Base-by-base conservation (phyloP, 2,329 filamentous ascomycete species). In the Ophiostoma piceae region DNA sequence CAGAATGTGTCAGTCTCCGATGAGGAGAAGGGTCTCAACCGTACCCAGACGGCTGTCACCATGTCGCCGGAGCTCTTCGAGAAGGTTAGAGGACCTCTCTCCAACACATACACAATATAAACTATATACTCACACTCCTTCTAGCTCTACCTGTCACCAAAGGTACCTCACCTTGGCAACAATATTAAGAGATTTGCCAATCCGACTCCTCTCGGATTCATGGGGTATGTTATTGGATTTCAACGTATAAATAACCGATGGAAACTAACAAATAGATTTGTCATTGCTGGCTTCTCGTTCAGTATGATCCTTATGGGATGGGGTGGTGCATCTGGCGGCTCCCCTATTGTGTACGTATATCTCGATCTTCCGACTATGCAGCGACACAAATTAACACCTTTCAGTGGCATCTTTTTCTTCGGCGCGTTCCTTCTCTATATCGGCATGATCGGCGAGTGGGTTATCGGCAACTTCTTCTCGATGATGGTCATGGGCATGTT, bases 401-500 rank as follows among this genome's bases (percentile, higher is more conserved):
- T 12, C 16, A 70, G 65, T 12, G 67, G 69, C 19, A 70, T 70
- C 37, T 70, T 70, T 60, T 68, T 70, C 47, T 70, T 70, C 60
- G 69, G 69, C 16, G 69, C 69, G 14, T 66, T 68, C 29, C 43
- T 70, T 6, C 69, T 70, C 19, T 66, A 68, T 19, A 3, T 70
- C 9, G 77, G 80, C 39, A 80, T 82, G 70, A 80, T 85, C 7
- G 84, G 84, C 72, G 82, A 85, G 72, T 85, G 83, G 82, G 80
- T 85, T 65, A 82, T 82, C 79, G 81, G 80, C 6, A 83, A 83
- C 73, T 83, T 83, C 78, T 82, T 82, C 72, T 77, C 80, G 2
- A 85, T 85, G 83, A 83, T 84, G 79, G 81, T 83, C 0, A 82
- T 83, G 76, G 82, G 80, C 3, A 78, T 85, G 51, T 85, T 85